Evolutionary conservation across 306 rosid genomes (phyloP), one percentile per base, ranked within the genome.

Genomic region (Datisca glomerata): DNA sequence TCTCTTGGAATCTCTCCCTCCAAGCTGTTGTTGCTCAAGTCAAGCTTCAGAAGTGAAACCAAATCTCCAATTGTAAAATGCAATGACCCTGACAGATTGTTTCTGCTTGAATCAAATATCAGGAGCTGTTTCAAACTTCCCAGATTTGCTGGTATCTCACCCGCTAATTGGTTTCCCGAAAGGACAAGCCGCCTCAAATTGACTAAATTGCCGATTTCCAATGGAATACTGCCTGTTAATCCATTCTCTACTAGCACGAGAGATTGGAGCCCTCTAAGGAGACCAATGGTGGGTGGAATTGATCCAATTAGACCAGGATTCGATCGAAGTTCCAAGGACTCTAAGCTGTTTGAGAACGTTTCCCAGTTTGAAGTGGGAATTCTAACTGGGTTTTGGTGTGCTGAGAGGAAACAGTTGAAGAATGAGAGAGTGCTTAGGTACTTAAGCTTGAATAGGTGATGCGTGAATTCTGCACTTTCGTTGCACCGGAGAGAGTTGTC

Each of bases 251-350:
- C 45, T 8, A 74, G 31, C 34, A 69, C 71, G 7, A 74, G 36
- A 50, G 74, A 74, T 34, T 62, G 50, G 47, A 74, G 81, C n/a
- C 19, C 58, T 37, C 25, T 66, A 4, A 74, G 74, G 43, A 4
- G 5, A 6, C 74, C 81, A 34, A 74, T 6, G 11, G 47, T 20
- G 40, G 61, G 15, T 32, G 81, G 81, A 51, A 74, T 62, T 10
- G 57, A 47, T 3, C 77, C 74, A 27, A 51, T 67, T 12, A 74
- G 81, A 38, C 77, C 74, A 0, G 62, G 77, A 44, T 74, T 74
- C 57, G 65, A 61, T 55, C 77, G 53, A 24, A 69, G 45, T 53
- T 66, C 69, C 24, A 74, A 59, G 43, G 71, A 65, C 39, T 69
- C 71, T 45, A 69, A 65, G 54, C 53, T 69, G 52, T 65, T 15